Evolutionary conservation across 768 basidiomycete genomes (phyloP), one percentile per base, ranked within the genome.

Genomic region (Rossbeevera mucosa): DNA sequence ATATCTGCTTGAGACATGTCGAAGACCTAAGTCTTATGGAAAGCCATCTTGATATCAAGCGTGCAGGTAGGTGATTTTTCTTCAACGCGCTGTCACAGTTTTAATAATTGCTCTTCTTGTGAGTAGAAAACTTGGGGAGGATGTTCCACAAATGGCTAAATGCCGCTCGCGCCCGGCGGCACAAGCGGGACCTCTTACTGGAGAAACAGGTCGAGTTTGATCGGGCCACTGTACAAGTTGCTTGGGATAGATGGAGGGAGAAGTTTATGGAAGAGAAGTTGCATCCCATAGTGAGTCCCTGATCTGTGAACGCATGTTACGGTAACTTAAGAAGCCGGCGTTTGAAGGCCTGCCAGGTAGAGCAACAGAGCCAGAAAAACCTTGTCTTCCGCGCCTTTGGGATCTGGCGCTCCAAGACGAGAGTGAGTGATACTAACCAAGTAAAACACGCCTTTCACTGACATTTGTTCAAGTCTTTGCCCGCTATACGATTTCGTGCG

Each of bases 181-280:
- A 83, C 54, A 76, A 85, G 43, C 80, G 86, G 12, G 61, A 77
- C 22, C 71, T 76, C 14, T 71, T 92, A 43, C 78, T 78, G 51
- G 75, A 78, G 49, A 81, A 78, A 55, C 85, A 88, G 61, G 76
- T 80, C 25, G 80, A 88, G 55, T 74, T 88, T 56, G 76, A 80
- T 56, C 70, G 76, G 13, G 71, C 72, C 13, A 62, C 74, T 24
- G 69, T 85, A 26, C 74, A 77, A 28, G 72, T 69, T 26, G 80
- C 79, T 14, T 92, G 89, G 89, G 86, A 90, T 50, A 84, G 74
- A 60, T 94, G 91, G 91, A 73, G 83, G 62, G 88, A 86, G 50
- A 80, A 76, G 25, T 90, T 82, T 64, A 77, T 74, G 56, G 80
- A 85, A 47, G 81, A 81, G 55, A 76, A 74, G 54, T 71, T 93